phyloP scores from a whole-genome alignment of 108 stramenopile genomes.

The Skeletonema menzelii region DNA sequence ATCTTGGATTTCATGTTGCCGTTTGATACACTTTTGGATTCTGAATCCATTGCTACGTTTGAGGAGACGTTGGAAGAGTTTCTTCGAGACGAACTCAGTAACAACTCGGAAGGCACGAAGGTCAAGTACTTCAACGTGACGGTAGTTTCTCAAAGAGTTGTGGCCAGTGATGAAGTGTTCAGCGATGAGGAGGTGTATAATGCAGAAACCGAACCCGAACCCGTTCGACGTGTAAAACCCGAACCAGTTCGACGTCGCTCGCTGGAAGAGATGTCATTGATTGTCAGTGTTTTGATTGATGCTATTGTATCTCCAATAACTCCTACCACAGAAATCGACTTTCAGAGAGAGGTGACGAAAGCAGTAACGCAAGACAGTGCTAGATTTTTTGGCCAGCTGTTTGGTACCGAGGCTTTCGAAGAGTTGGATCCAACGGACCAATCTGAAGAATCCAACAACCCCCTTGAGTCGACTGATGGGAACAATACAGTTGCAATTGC shows the following conservation, averaged over 20 bases:
- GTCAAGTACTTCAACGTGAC: conserved; percentile 7
- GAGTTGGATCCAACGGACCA: not conserved
- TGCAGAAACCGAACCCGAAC: not conserved
- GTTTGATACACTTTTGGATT: not conserved
- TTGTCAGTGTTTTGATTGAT: conserved; percentile 2
- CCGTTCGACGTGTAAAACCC: not conserved
- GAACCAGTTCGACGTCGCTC: conserved; percentile 1
- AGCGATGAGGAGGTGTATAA: not conserved
- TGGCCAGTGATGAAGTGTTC: not conserved
- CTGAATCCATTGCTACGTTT: conserved; percentile 10
- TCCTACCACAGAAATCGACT: conserved; percentile 12
- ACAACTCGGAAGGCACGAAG: not conserved
- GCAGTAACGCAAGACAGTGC: conserved; percentile 15
- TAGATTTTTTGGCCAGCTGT: conserved; percentile 13
- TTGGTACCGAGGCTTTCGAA: conserved; percentile 8
- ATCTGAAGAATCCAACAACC: not conserved
- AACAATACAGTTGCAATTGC: conserved; percentile 11
- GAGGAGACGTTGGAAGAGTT: conserved; percentile 24
- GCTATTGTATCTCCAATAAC: conserved; percentile 7
- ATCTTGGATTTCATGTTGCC: conserved; percentile 19
- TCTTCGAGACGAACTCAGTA: conserved; percentile 7
- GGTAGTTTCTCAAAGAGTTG: conserved; percentile 13
- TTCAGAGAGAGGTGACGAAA: conserved; percentile 7
- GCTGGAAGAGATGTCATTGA: not conserved
- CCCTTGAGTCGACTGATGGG: not conserved